Conservation (phyloP, 805 yeast species). For the Myxozyma sirexii region DNA sequence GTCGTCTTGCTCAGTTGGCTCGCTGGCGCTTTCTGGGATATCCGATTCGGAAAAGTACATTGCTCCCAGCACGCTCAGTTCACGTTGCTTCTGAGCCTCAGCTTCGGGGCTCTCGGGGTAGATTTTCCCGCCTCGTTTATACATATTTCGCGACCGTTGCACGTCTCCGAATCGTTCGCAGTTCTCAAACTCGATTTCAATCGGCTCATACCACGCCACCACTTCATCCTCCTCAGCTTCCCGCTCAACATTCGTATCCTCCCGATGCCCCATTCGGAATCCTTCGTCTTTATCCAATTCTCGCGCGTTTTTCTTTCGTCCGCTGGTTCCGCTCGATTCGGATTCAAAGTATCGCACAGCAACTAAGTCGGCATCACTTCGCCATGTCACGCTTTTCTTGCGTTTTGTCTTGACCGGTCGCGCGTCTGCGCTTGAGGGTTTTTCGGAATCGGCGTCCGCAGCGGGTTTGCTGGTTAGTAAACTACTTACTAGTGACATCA, state of each 20-base stretch:
- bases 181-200: constrained; percentile 17
- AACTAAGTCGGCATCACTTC: constrained; percentile 40
- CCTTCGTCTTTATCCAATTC: constrained; percentile 30
- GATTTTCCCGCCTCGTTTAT: constrained; percentile 40
- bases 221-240: constrained; percentile 25
- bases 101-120: constrained; percentile 39
- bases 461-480: neutral
- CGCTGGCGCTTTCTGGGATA: constrained; percentile 36
- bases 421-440: constrained; percentile 2
- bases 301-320: constrained; percentile 31
- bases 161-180: constrained; percentile 29
- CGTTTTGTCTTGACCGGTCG: constrained; percentile 25
- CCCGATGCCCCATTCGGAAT: constrained; percentile 7
- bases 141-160: constrained; percentile 35
- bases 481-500: constrained; percentile 11
- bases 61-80: constrained; percentile 34
- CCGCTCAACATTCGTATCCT: constrained; percentile 17
- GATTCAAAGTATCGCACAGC: constrained; percentile 40
- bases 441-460: neutral
- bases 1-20: constrained; percentile 33
- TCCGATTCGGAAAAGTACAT: constrained; percentile 28
- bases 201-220: constrained; percentile 35
- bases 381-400: constrained; percentile 42
- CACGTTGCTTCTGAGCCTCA: constrained; percentile 36
- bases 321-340: constrained; percentile 26